Conservation (phyloP, 78 protist genomes). For the Pelomyxa schiedti region DNA sequence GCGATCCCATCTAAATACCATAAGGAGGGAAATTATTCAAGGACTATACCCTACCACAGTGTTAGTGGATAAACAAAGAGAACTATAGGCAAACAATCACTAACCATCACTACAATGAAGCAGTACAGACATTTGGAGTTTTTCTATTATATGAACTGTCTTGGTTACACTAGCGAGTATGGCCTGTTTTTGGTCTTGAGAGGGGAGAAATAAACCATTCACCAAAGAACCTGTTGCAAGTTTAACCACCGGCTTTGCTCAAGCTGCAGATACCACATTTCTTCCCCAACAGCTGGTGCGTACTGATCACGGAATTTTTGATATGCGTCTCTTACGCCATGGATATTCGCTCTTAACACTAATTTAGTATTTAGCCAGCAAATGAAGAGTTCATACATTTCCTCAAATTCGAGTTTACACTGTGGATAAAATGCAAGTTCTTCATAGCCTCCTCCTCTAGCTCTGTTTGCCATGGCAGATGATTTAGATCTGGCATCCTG, state of each 20-base stretch:
- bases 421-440: conserved; percentile 37
- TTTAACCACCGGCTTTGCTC: too few relatives aligned
- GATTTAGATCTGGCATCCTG: conserved; percentile 73
- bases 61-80: too few relatives aligned
- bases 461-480: conserved; percentile 67
- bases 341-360: conserved; percentile 74
- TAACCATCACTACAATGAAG: conserved; percentile 48
- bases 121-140: conserved; percentile 41
- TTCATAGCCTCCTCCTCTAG: conserved; percentile 70
- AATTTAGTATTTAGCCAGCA: too few relatives aligned
- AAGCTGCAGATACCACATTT: too few relatives aligned
- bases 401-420: conserved; percentile 30
- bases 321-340: conserved; percentile 61
- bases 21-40: too few relatives aligned
- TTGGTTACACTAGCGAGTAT: conserved; percentile 24
- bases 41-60: too few relatives aligned
- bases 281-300: too few relatives aligned
- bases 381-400: too few relatives aligned
- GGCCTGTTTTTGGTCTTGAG: conserved; percentile 35
- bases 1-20: conserved; percentile 97
- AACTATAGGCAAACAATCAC: too few relatives aligned
- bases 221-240: too few relatives aligned
- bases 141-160: conserved; percentile 39
- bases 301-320: conserved; percentile 2
- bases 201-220: conserved; percentile 33